Percentiles rank a stretch among this genome's conserved stretches.
Evolutionary conservation across 2,329 filamentous ascomycete species (phyloP).

Genomic region (Exophiala xenobiotica): DNA sequence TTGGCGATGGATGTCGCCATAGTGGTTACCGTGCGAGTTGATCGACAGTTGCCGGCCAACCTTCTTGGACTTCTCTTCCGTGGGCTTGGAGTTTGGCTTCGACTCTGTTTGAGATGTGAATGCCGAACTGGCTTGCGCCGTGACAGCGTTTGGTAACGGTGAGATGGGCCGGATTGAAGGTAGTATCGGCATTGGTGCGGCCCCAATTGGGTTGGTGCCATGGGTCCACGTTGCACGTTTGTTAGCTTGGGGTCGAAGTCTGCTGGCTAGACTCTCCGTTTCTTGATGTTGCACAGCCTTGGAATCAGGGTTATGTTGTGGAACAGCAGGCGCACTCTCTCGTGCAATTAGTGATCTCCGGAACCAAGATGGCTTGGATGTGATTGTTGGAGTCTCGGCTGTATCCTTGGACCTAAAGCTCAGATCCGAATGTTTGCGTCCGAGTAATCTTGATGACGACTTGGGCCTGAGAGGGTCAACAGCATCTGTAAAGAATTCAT

Average conservation of each 20-base stretch:
- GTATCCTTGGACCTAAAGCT: conserved; percentile 67
- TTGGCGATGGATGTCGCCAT: conserved; percentile 82
- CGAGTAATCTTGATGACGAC: conserved; percentile 80
- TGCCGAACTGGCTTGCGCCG: conserved; percentile 76
- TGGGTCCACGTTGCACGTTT: conserved; percentile 96
- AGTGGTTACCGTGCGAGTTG: conserved; percentile 88
- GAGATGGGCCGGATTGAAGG: conserved; percentile 94
- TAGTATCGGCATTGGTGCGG: conserved; percentile 90
- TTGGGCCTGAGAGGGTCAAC: conserved; percentile 90
- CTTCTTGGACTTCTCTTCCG: conserved; percentile 77
- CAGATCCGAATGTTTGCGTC: conserved; percentile 86
- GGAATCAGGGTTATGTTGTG: conserved; percentile 38
- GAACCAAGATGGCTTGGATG: conserved; percentile 93
- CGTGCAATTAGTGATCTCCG: conserved; percentile 87
- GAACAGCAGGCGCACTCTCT: conserved; percentile 64
- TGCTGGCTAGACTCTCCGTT: conserved; percentile 48
- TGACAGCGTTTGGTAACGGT: conserved; percentile 91
- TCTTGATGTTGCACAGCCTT: conserved; percentile 43
- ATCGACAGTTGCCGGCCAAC: conserved; percentile 92
- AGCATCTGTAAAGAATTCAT: conserved; percentile 92
- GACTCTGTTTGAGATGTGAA: conserved; percentile 50
- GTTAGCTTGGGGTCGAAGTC: conserved; percentile 58
- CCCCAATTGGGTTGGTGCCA: conserved; percentile 64
- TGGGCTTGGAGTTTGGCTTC: conserved; percentile 29
- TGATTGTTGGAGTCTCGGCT: conserved; percentile 56